Base-by-base conservation (phyloP, 1,284 basidiomycete genomes). In the Cutaneotrichosporon sp. region DNA sequence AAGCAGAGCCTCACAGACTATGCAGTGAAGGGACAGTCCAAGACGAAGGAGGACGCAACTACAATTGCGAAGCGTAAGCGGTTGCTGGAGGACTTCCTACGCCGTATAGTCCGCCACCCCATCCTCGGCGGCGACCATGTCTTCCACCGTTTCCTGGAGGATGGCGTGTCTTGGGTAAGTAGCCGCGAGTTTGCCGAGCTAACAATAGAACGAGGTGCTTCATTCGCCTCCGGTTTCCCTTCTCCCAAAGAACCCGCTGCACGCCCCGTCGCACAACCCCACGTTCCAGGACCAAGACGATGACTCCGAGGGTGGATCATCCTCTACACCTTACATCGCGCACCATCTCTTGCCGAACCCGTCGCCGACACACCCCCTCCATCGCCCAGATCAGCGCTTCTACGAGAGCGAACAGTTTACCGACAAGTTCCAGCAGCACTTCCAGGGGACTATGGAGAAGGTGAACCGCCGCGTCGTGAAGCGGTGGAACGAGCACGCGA, bases 1-100 rank as follows among this genome's bases (percentile, higher is more conserved):
- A 98, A 99, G 76, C 93, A 98, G 76, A 88, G 87, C 3, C 79
- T 99, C 26, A 84, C 90, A 25, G 96, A 98, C 67, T 98, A 98
- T 78, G 96, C 96, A 0, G 87, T 93, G 57, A 97, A 97, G 76
- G 74, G 74, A 5, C 94, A 97, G 70, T 85, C 82, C 16, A 97
- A 94, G 75, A 94, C 94, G 11, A 97, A 96, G 70, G 93, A 98
- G 68, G 96, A 99, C 67, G 84, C 87, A 1, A 84, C 86, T 3
- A 85, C 97, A 77, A 97, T 99, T 68, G 84, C 90, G 0, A 80
- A 88, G 53, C 82, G 96, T 46, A 94, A 91, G 71, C 84, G 96
- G 34, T 90, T 97, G 84, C 80, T 99, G 22, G 89, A 93, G 71
- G 92, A 90, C 14, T 99, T 98, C 75, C 78, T 99, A 41, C 92